phyloP scores from a whole-genome alignment of 106 monocot species.

The Dioscorea dumetorum region DNA sequence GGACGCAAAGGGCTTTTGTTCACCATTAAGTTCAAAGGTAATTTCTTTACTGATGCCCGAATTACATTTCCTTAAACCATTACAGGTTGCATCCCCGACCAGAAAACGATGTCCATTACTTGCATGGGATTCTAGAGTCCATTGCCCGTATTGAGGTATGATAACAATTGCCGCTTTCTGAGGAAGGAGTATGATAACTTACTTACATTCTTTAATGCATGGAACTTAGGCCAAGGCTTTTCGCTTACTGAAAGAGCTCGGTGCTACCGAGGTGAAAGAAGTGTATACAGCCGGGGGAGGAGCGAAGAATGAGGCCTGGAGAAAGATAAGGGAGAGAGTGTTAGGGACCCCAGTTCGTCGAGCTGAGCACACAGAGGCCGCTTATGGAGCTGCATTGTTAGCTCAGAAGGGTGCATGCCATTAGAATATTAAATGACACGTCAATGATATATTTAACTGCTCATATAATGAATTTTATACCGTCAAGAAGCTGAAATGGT shows the following conservation, averaged over 20 bases:
- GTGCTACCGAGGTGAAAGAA: constrained; percentile 59
- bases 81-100: constrained; percentile 71
- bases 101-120: constrained; percentile 45
- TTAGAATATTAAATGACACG: background rate
- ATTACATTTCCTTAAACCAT: background rate
- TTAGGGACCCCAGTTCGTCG: constrained; percentile 51
- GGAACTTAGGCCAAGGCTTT: constrained; percentile 52
- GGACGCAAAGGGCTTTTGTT: no score
- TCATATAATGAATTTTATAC: no score
- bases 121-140: constrained; percentile 79
- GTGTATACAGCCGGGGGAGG: constrained; percentile 81
- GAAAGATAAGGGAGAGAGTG: constrained; percentile 55
- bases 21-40: no score
- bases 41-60: no score
- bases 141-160: constrained; percentile 87
- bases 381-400: constrained; percentile 79
- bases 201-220: background rate
- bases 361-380: constrained; percentile 75
- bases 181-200: background rate
- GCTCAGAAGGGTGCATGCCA: constrained; percentile 46
- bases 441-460: no score
- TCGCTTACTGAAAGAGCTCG: constrained; percentile 50
- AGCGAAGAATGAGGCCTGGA: constrained; percentile 66
- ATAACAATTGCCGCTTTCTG: background rate
- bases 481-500: no score